phyloP scores from a whole-genome alignment of 805 yeast species.

The Pichia phayaonensis region DNA sequence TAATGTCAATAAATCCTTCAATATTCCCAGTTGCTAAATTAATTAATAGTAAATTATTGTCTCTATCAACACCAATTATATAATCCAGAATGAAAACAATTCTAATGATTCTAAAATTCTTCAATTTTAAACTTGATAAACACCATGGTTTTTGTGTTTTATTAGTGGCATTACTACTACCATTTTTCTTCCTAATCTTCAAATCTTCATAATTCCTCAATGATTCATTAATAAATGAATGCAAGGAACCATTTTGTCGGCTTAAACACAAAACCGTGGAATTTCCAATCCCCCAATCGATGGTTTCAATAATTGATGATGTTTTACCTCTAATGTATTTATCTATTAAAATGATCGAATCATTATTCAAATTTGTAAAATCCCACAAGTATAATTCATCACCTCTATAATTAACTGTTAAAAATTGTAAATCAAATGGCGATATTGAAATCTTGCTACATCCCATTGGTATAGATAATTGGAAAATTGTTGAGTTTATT shows the following conservation, averaged over 20 bases:
- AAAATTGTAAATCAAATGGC: constrained; percentile 50
- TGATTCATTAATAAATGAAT: constrained; percentile 47
- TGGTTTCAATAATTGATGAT: constrained; percentile 41
- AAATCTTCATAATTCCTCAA: constrained; percentile 12
- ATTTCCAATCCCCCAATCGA: constrained; percentile 46
- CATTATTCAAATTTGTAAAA: constrained; percentile 37
- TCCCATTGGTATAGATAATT: constrained; percentile 56
- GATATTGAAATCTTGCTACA: constrained; percentile 53
- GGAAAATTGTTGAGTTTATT: constrained; percentile 30
- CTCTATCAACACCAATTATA: constrained; percentile 20
- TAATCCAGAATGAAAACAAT: constrained; percentile 4
- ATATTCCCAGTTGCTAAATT: constrained; percentile 14
- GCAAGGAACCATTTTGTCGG: constrained; percentile 49
- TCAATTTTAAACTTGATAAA: constrained; percentile 29
- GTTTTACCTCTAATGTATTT: constrained; percentile 58
- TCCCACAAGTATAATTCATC: constrained; percentile 63
- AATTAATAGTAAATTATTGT: constrained; percentile 17
- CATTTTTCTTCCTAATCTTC: constrained; percentile 1
- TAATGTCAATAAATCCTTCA: not conserved
- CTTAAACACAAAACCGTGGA: constrained; percentile 44
- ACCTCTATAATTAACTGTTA: constrained; percentile 50
- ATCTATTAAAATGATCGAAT: constrained; percentile 46
- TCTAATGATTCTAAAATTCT: constrained; percentile 10
- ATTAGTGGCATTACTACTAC: constrained; percentile 1
- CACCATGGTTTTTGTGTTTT: constrained; percentile 35